Evolutionary conservation across 2,329 filamentous ascomycete genomes (phyloP), one percentile per base, ranked within the genome.

Genomic region (Sporothrix pallida): DNA sequence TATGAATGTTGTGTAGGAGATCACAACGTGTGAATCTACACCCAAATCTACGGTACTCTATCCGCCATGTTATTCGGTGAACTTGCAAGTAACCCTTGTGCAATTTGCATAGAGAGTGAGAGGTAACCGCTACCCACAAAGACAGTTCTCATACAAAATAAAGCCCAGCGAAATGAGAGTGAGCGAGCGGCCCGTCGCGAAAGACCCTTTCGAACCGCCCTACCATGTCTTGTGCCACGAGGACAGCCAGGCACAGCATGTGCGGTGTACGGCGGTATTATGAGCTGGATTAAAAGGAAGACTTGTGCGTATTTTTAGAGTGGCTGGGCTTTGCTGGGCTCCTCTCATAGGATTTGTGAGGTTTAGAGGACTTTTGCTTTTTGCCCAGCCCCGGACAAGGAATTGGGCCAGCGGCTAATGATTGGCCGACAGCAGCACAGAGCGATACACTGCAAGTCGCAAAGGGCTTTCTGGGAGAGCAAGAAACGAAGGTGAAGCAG

Each of bases 321-420:
- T 26, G 23, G 20, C 20, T 67, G 17, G 44, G 31, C 31, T 37
- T 67, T 44, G 63, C 63, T 48, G 63, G 63, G 20, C n/a, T 15
- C 17, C 20, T 20, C 44, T 23, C 8, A 2, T 37, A 26, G 52
- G n/a, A n/a, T 52, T 2, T n/a, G n/a, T n/a, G 15, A 8, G 6
- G 50, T 56, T 9, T 63, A 17, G 5, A 31, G 60, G 60, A 63
- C 44, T 37, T 63, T 37, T 37, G 9, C 60, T 15, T 52, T 37
- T 37, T 56, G 37, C 37, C 60, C 60, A 65, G 37, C 37, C 60
- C 23, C 42, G 2, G 10, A 56, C 56, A 63, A 71, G n/a, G n/a
- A 42, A 23, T 15, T 54, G 44, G 50, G 20, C 23, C 72, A 52
- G 74, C 74, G 74, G 62, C 42, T 72, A 75, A 73, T 44, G 73